Evolutionary conservation across 306 rosid species (phyloP).

Genomic region (Begonia loranthoides): DNA sequence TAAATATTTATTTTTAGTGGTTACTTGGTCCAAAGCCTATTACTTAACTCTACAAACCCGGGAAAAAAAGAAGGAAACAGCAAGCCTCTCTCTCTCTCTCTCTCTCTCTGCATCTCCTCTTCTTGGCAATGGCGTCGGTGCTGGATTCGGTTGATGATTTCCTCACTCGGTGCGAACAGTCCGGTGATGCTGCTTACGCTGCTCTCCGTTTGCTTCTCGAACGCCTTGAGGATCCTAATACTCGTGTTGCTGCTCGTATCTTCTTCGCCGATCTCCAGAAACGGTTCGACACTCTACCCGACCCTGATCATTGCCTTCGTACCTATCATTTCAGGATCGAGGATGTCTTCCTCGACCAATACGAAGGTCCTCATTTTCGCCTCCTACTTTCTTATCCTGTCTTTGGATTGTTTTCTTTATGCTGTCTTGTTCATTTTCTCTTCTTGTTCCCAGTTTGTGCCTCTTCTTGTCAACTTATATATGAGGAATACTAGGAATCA

Average conservation of each 20-base stretch:
- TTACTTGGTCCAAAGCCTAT: no score
- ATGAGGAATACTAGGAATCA: no score
- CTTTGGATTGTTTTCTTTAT: not conserved
- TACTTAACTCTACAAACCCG: no score
- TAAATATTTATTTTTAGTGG: no score
- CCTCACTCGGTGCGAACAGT: constrained; percentile 45
- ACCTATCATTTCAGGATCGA: constrained; percentile 76
- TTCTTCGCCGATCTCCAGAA: constrained; percentile 67
- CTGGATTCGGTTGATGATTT: constrained; percentile 49
- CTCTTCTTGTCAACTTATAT: no score
- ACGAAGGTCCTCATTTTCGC: constrained; percentile 28
- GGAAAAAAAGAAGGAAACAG: not conserved
- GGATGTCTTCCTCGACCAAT: constrained; percentile 60
- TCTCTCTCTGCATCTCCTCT: not conserved
- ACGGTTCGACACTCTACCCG: constrained; percentile 52
- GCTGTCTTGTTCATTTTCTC: not conserved
- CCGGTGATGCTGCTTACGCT: constrained; percentile 77
- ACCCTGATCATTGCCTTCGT: constrained; percentile 48
- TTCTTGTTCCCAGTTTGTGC: not conserved
- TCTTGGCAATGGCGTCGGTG: constrained; percentile 15
- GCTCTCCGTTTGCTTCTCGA: constrained; percentile 61
- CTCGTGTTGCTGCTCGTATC: constrained; percentile 61
- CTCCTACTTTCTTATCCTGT: not conserved
- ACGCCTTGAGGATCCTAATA: constrained; percentile 57
- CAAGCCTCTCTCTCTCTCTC: not conserved